Evolutionary conservation across 371 early-diverging fungal species (phyloP), one percentile per base, ranked within the genome.

Genomic region (Mortierella sp.): DNA sequence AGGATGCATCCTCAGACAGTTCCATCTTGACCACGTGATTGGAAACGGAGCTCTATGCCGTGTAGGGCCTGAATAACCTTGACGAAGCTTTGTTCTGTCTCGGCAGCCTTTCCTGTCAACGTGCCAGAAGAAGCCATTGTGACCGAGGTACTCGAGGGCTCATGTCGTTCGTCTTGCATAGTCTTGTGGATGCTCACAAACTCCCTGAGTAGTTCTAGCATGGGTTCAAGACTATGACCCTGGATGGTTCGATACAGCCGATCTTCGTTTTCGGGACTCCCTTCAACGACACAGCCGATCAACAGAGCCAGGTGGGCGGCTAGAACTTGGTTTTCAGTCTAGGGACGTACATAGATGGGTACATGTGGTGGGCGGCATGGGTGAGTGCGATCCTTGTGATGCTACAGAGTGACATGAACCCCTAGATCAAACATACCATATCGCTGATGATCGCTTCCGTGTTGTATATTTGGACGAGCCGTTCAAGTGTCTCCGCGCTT

Each of bases 261-360:
- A 12, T 41, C 39, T 47, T 64, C 74, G n/a, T 54, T 39, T 18
- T 63, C 61, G 3, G 52, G n/a, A 45, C 53, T 54, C 21, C 66
- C 78, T 26, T 38, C 70, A 2, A 66, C 63, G 7, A 62, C 49
- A 34, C 62, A 62, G n/a, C 70, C 66, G n/a, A 76, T 58, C n/a
- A 76, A 31, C 18, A 76, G 41, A 51, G 67, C 78, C 47, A 76
- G 31, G 41, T 76, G 69, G 6, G 78, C 70, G 12, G 78, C 70
- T 38, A 76, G 49, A 19, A 66, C 67, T 41, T 66, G 65, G 21
- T 65, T 61, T 10, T 69, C 76, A 12, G 66, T 69, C 78, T 76
- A 54, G 24, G 23, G 24, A 19, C 18, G 4, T 45, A 48, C 28
- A 4, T 19, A 24, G n/a, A 39, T 6, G 23, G 21, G 8, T 26